Conservation (phyloP, 768 basidiomycete genomes). For the Inosperma sp. region DNA sequence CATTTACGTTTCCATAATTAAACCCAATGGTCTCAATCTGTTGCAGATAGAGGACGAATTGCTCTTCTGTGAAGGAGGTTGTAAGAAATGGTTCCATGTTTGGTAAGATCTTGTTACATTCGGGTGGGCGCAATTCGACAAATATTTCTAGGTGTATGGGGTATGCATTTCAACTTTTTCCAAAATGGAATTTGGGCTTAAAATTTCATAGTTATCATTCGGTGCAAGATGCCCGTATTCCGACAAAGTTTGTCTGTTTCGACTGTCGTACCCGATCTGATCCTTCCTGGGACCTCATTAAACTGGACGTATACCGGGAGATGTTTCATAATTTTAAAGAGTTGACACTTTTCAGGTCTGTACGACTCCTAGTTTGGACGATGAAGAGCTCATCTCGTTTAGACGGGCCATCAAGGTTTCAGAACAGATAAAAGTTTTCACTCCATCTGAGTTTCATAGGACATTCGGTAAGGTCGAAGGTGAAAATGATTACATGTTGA, state of each 20-base stretch:
- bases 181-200: neutral
- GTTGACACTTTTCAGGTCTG: conserved; percentile 65
- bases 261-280: conserved; percentile 69
- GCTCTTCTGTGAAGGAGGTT: conserved; percentile 68
- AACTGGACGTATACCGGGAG: conserved; percentile 48
- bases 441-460: conserved; percentile 51
- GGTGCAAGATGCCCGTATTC: conserved; percentile 52
- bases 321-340: conserved; percentile 65
- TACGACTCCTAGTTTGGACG: neutral
- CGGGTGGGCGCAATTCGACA: neutral
- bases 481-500: neutral
- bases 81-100: conserved; percentile 64
- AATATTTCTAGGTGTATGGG: conserved; percentile 52
- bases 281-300: conserved; percentile 65
- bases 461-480: conserved; percentile 45
- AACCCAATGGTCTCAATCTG: neutral
- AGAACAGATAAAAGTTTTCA: conserved; percentile 45
- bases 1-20: neutral
- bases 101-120: neutral
- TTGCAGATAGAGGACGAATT: conserved; percentile 51
- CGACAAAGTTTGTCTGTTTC: conserved; percentile 62
- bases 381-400: neutral
- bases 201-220: conserved; percentile 53
- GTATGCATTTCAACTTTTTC: conserved; percentile 25
- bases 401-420: conserved; percentile 70